A percentile compares a stretch with the other conserved stretches of the same genome.
phyloP scores from a whole-genome alignment of 805 yeast genomes.

The Starmera dryadoides region DNA sequence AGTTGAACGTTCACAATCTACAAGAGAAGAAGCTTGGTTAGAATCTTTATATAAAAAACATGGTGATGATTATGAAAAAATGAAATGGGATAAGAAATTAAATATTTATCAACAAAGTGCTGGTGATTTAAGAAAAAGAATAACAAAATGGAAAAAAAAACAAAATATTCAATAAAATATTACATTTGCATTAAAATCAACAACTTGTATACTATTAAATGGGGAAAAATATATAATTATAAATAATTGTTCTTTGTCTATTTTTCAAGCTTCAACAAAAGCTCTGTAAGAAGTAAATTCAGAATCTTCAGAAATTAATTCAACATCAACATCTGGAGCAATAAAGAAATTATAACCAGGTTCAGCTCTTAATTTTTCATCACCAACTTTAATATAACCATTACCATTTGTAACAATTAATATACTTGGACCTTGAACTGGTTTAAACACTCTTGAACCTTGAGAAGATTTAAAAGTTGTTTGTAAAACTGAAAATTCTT shows the following conservation, averaged over 20 bases:
- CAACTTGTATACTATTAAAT: background rate
- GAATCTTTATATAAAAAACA: conserved; percentile 57
- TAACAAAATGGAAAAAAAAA: conserved; percentile 59
- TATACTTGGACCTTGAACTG: conserved; percentile 81
- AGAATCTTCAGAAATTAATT: conserved; percentile 42
- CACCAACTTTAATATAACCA: conserved; percentile 47
- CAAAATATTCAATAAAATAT: conserved; percentile 23
- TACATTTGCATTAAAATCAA: background rate
- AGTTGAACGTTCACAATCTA: conserved; percentile 52
- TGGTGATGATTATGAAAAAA: conserved; percentile 81
- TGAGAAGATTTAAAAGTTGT: conserved; percentile 51
- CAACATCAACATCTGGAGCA: conserved; percentile 68
- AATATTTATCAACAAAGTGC: conserved; percentile 77
- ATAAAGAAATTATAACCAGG: conserved; percentile 81
- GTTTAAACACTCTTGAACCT: conserved; percentile 48
- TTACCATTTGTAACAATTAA: conserved; percentile 76
- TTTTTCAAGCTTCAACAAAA: conserved; percentile 57
- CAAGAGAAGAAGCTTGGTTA: conserved; percentile 73
- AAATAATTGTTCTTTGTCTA: background rate
- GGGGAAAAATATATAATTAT: background rate
- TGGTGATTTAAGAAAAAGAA: conserved; percentile 74
- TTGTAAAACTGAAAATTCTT: conserved; percentile 90
- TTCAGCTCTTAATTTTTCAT: conserved; percentile 39
- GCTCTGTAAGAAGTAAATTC: conserved; percentile 85
- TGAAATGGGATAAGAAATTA: conserved; percentile 88